These are phyloP conservation scores for Catenaria anguillulae DNA, from an alignment of 371 early-diverging fungal species.

Conservation along the genomic window DNA sequence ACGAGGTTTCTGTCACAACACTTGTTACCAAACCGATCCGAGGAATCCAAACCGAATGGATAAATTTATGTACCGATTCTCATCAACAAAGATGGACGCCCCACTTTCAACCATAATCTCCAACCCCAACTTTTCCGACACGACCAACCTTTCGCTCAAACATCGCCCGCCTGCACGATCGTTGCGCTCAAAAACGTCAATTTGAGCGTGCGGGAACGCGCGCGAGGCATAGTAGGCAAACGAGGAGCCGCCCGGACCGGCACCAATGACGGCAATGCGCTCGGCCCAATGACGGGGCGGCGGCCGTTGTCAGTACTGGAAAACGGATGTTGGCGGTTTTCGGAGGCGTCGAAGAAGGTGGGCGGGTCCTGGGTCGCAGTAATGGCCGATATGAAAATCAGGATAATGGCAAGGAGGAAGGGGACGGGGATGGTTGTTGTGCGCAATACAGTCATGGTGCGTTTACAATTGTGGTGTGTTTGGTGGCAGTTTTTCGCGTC, in stretches of 20 bases:
- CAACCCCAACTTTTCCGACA: neutral
- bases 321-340: too few relatives aligned
- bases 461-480: too few relatives aligned
- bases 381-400: too few relatives aligned
- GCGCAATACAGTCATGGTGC: too few relatives aligned
- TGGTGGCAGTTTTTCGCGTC: too few relatives aligned
- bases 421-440: too few relatives aligned
- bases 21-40: neutral
- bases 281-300: too few relatives aligned
- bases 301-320: too few relatives aligned
- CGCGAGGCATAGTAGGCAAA: constrained; percentile 30
- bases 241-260: constrained; percentile 45
- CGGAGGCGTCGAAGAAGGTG: too few relatives aligned
- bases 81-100: constrained; percentile 45
- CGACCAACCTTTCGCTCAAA: neutral
- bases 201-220: constrained; percentile 11
- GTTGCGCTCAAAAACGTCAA: constrained; percentile 29
- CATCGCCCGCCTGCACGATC: constrained; percentile 39
- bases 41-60: neutral
- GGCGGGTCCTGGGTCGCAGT: too few relatives aligned
- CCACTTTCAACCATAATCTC: constrained; percentile 26
- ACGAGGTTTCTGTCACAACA: constrained; percentile 19
- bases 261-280: constrained; percentile 23
- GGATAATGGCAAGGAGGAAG: too few relatives aligned
- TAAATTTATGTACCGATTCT: constrained; percentile 18